These are phyloP conservation scores for Naganishia sp. DNA, from an alignment of 1,284 basidiomycete species.

Conservation along the genomic window DNA sequence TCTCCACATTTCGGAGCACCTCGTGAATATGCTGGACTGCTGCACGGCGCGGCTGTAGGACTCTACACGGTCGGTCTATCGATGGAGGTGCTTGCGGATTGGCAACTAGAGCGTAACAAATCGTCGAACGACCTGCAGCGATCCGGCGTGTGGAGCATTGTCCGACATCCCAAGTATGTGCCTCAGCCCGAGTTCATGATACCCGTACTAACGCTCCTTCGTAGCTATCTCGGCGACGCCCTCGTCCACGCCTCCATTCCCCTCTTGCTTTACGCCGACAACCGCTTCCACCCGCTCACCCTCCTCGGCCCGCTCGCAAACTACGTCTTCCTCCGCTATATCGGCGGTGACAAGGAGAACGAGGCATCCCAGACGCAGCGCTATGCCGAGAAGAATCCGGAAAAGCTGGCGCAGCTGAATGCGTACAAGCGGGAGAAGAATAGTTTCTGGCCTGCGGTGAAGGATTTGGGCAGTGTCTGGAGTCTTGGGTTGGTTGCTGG, in stretches of 20 bases:
- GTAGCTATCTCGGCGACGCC: conserved; percentile 41
- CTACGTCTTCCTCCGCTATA: conserved; percentile 38
- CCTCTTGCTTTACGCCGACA: conserved; percentile 37
- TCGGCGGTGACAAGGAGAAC: conserved; percentile 41
- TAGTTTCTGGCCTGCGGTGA: conserved; percentile 39
- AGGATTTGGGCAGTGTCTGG: conserved; percentile 38
- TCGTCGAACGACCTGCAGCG: conserved; percentile 31
- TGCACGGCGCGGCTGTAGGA: conserved; percentile 35
- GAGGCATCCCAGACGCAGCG: conserved; percentile 36
- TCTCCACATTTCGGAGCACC: conserved; percentile 25
- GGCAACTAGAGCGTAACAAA: conserved; percentile 36
- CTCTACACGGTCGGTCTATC: conserved; percentile 37
- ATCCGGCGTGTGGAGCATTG: conserved; percentile 40
- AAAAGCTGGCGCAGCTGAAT: conserved; percentile 35
- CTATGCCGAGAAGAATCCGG: conserved; percentile 35
- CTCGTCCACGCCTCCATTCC: conserved; percentile 40
- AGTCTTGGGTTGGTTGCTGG: conserved; percentile 33
- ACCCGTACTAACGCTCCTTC: background rate
- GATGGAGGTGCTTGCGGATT: conserved; percentile 38
- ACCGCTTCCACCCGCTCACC: conserved; percentile 37
- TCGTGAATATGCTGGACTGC: conserved; percentile 7
- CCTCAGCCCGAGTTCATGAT: background rate
- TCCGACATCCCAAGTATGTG: conserved; percentile 42
- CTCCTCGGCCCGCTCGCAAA: conserved; percentile 40
- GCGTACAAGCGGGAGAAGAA: conserved; percentile 38